A percentile compares a stretch with the other conserved stretches of the same genome.
Conservation (phyloP, 2,329 filamentous ascomycete species). For the Thielaviopsis musarum region DNA sequence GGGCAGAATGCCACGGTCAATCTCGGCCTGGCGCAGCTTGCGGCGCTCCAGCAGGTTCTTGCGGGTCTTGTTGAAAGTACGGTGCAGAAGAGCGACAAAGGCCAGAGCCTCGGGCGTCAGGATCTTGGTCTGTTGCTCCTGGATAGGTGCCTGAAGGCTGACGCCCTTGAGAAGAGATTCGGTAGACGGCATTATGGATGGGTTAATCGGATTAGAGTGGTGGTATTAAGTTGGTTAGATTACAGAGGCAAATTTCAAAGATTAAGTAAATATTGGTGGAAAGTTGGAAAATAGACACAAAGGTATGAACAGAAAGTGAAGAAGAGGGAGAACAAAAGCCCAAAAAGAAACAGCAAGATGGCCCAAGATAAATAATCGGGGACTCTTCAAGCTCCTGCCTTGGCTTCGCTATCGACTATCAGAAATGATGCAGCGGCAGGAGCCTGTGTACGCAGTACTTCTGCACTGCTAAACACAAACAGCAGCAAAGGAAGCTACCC, state of each 20-base stretch:
- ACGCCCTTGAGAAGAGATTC: constrained; percentile 77
- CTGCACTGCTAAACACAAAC: no score
- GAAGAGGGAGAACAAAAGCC: not conserved
- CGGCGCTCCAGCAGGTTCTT: constrained; percentile 81
- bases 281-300: not conserved
- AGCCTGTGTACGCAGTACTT: no score
- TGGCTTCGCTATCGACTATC: not conserved
- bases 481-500: not conserved
- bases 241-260: not conserved
- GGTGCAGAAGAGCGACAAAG: constrained; percentile 87
- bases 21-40: constrained; percentile 72
- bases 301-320: not conserved
- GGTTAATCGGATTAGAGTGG: not conserved
- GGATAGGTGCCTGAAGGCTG: constrained; percentile 63
- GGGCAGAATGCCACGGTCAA: constrained; percentile 74
- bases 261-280: not conserved
- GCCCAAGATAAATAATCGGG: not conserved
- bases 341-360: not conserved
- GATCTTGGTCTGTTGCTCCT: constrained; percentile 72
- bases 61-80: constrained; percentile 80
- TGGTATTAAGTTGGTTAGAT: not conserved
- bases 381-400: not conserved
- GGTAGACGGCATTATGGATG: constrained; percentile 44
- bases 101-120: constrained; percentile 77
- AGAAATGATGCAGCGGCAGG: not conserved